These are phyloP conservation scores for Zymoseptoria brevis DNA, from an alignment of 2,329 filamentous ascomycete species.

Conservation along the genomic window DNA sequence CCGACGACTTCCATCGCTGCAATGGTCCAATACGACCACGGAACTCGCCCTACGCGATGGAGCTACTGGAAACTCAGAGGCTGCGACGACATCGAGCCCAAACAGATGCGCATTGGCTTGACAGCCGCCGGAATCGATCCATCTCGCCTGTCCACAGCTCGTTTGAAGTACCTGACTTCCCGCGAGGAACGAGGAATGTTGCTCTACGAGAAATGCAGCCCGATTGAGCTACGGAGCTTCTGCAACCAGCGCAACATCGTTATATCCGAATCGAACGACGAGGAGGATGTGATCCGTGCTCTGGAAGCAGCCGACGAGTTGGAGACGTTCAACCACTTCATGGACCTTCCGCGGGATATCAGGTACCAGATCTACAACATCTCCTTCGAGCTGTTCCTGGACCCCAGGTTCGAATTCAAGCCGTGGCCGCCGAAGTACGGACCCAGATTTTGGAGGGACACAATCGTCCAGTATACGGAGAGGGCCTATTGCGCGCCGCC, in stretches of 20 bases:
- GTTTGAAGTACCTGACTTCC: background rate
- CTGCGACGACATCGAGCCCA: background rate
- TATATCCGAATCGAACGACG: background rate
- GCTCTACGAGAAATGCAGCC: background rate
- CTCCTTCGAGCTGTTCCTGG: background rate
- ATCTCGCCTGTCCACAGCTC: background rate
- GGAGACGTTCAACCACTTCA: constrained; percentile 1
- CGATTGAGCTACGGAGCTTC: too few species aligned
- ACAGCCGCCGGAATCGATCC: background rate
- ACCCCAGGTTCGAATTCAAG: background rate
- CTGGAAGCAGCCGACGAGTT: constrained; percentile 51
- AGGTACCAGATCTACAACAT: background rate
- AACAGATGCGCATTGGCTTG: background rate
- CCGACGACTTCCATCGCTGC: background rate
- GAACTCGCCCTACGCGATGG: background rate
- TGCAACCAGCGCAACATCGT: background rate
- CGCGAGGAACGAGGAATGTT: too few species aligned
- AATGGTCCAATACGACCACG: background rate
- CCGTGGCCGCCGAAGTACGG: background rate
- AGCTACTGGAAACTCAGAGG: background rate
- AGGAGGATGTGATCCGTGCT: background rate
- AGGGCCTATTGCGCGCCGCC: background rate
- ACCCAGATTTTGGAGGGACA: background rate
- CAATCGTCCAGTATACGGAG: background rate
- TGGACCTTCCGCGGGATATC: background rate